These are phyloP conservation scores for Sphagnurus paluster DNA, from an alignment of 1,284 basidiomycete genomes.

Conservation along the genomic window DNA sequence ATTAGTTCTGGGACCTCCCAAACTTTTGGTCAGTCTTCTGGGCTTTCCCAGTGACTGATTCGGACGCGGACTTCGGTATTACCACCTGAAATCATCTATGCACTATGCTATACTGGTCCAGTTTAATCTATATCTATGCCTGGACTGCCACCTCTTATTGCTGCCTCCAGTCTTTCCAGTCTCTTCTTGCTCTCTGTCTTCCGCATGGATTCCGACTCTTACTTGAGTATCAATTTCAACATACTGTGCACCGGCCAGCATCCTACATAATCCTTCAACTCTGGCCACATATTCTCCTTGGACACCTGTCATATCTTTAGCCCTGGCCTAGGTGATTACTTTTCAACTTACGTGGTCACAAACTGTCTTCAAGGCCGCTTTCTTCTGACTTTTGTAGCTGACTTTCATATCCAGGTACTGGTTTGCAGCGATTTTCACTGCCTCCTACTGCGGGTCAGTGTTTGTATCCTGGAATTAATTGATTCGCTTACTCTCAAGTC, in stretches of 20 bases:
- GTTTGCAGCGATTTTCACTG: neutral
- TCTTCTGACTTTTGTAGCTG: conserved; percentile 4
- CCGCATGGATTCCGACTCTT: too few relatives aligned
- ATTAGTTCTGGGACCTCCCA: too few relatives aligned
- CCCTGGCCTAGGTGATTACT: neutral
- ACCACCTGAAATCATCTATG: too few relatives aligned
- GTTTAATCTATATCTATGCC: too few relatives aligned
- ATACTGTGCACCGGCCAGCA: conserved; percentile 11
- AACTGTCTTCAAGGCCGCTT: neutral
- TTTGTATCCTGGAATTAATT: neutral
- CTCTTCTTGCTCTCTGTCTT: too few relatives aligned
- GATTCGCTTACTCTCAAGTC: conserved; percentile 5
- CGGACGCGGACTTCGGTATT: too few relatives aligned
- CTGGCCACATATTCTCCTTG: conserved; percentile 5
- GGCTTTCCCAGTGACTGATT: too few relatives aligned
- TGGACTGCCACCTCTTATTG: too few relatives aligned
- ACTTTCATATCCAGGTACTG: conserved; percentile 3
- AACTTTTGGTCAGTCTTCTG: too few relatives aligned
- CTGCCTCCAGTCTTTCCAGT: too few relatives aligned
- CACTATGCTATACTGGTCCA: too few relatives aligned
- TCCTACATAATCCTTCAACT: conserved; percentile 6
- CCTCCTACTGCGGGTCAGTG: conserved; percentile 1
- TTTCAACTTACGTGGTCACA: conserved; percentile 6
- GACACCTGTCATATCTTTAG: conserved; percentile 1
- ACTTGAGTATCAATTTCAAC: conserved; percentile 6